A percentile compares a stretch with the other conserved stretches of the same genome.
phyloP scores from a whole-genome alignment of 2,329 filamentous ascomycete genomes.

The Trichoderma sp. region DNA sequence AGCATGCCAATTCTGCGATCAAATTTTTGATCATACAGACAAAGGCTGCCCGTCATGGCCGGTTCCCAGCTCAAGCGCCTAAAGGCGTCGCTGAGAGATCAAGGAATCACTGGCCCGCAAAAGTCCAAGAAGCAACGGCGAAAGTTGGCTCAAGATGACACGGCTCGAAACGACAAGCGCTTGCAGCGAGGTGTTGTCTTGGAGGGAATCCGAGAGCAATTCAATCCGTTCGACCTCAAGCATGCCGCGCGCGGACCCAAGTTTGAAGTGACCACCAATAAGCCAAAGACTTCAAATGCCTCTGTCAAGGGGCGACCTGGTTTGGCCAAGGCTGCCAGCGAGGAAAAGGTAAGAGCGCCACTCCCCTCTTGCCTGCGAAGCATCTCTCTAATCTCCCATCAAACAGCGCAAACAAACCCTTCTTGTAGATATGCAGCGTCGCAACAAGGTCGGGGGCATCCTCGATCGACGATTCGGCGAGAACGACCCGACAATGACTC shows the following conservation, averaged over 20 bases:
- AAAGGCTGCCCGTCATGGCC: conserved; percentile 63
- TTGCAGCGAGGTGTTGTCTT: conserved; percentile 76
- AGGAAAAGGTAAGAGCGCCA: conserved; percentile 67
- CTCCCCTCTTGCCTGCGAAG: not conserved
- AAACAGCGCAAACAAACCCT: conserved; percentile 74
- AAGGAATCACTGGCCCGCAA: conserved; percentile 86
- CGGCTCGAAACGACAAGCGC: conserved; percentile 68
- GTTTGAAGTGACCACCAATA: conserved; percentile 77
- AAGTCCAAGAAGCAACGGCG: conserved; percentile 95
- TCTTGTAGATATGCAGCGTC: conserved; percentile 83
- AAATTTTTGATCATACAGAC: not conserved
- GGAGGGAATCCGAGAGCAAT: conserved; percentile 85
- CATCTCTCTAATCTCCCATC: conserved; percentile 25
- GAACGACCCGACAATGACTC: conserved; percentile 89
- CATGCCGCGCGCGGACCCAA: conserved; percentile 75
- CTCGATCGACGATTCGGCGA: conserved; percentile 94
- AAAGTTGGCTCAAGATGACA: conserved; percentile 66
- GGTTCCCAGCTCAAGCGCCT: conserved; percentile 96
- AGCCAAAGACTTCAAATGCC: conserved; percentile 53
- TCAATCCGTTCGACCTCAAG: conserved; percentile 97
- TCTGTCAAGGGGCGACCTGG: conserved; percentile 73
- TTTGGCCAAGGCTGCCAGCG: conserved; percentile 80
- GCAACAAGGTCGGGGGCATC: conserved; percentile 90
- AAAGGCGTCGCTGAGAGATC: conserved; percentile 85
- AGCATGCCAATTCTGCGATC: conserved; percentile 2